Percentiles rank a stretch among this genome's conserved stretches.
These are phyloP conservation scores for Thelephora terrestris DNA, from an alignment of 1,284 basidiomycete species.

Conservation along the genomic window DNA sequence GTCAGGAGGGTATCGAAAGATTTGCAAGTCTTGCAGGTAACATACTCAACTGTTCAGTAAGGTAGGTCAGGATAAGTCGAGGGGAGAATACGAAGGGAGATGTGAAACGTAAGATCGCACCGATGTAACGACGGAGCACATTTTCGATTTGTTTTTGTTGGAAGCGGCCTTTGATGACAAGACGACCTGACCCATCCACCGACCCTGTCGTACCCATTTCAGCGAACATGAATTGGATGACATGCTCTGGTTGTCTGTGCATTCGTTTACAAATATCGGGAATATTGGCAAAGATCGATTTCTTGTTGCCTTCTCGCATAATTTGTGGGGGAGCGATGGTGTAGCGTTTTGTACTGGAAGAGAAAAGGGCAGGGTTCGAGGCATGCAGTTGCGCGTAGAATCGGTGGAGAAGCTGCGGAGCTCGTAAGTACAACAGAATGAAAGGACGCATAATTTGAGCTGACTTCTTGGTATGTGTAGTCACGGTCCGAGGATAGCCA, in stretches of 20 bases:
- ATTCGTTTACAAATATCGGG: conserved; percentile 97
- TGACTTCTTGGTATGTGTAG: conserved; percentile 88
- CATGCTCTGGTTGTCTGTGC: conserved; percentile 99
- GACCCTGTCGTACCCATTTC: conserved; percentile 98
- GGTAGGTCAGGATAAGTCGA: conserved; percentile 3
- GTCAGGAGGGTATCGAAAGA: conserved; percentile 93
- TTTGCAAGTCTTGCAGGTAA: conserved; percentile 99
- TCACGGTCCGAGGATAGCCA: conserved; percentile 93
- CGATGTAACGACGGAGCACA: conserved; percentile 92
- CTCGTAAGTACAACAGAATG: neutral
- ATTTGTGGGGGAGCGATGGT: conserved; percentile 97
- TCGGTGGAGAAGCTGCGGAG: conserved; percentile 73
- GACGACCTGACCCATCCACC: conserved; percentile 85
- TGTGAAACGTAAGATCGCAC: conserved; percentile 34
- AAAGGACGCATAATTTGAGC: conserved; percentile 10
- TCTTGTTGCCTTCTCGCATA: conserved; percentile 92
- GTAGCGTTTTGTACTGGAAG: conserved; percentile 82
- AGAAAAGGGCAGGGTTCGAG: conserved; percentile 89
- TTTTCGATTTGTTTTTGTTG: conserved; percentile 99
- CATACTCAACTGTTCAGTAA: conserved; percentile 77
- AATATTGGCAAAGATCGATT: conserved; percentile 94
- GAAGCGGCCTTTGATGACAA: conserved; percentile 97
- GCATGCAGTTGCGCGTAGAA: conserved; percentile 90
- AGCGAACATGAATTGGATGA: conserved; percentile 95
- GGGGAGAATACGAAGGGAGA: neutral